Evolutionary conservation across 139 green algal species (phyloP).

Genomic region (Coelastrella sp.): DNA sequence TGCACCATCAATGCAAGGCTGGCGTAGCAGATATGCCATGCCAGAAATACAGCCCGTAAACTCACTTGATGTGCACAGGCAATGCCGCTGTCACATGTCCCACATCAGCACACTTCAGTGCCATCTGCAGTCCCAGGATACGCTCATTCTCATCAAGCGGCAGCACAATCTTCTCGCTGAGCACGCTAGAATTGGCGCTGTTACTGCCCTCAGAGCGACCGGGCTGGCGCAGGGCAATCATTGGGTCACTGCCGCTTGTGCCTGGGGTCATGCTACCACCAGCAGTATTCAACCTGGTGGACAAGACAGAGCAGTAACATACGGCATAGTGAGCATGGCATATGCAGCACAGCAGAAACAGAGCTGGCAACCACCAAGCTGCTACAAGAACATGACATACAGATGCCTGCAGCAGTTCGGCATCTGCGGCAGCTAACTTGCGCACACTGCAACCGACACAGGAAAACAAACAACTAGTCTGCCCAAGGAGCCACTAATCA

Average conservation of each 20-base stretch:
- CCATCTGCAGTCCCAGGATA: slow-evolving; percentile 64
- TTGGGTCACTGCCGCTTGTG: slow-evolving; percentile 31
- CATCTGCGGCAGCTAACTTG: too few species aligned
- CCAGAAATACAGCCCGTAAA: background rate
- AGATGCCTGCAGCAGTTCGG: too few species aligned
- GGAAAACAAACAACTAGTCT: too few species aligned
- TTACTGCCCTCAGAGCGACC: background rate
- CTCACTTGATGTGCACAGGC: slow-evolving; percentile 67
- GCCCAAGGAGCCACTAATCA: too few species aligned
- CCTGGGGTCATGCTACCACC: slow-evolving; percentile 22
- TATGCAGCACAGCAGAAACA: background rate
- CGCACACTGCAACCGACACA: too few species aligned
- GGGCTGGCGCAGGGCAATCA: background rate
- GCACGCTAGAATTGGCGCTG: slow-evolving; percentile 1
- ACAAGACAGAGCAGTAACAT: too few species aligned
- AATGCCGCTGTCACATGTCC: slow-evolving; percentile 66
- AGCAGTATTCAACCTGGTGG: slow-evolving; percentile 23
- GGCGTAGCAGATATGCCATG: background rate
- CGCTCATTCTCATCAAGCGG: slow-evolving; percentile 68
- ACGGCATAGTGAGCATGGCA: too few species aligned
- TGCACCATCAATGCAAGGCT: background rate
- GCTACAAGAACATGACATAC: too few species aligned
- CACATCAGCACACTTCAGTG: slow-evolving; percentile 78
- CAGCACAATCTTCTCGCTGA: slow-evolving; percentile 53
- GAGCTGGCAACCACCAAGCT: background rate